Base-by-base conservation (phyloP, 345 rosid genomes). In the Hirschfeldia incana region DNA sequence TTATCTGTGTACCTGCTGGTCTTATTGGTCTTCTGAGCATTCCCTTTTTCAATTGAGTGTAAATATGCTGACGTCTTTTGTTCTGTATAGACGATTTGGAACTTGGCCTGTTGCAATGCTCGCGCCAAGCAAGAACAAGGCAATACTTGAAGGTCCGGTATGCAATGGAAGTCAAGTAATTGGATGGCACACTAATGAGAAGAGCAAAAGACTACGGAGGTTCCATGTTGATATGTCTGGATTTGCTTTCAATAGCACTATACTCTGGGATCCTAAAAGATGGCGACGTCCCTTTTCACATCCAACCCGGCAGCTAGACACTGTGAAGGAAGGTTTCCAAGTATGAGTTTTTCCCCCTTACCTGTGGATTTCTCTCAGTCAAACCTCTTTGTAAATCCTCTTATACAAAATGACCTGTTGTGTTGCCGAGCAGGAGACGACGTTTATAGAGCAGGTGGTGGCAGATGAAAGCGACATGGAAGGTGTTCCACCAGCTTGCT, bases 21-120 rank as follows among this genome's bases (percentile, higher is more conserved):
- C 32, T 15, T 44, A 1, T 15, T 44, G 1, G 59, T 63, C 42
- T 27, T 26, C n/a, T 34, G 37, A 69, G 73, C 33, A 42, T 26
- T 26, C 51, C 12, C 5, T 27, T 67, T 44, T 42, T 8, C 3
- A 0, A 11, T 37, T 7, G 32, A 32, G 16, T 44, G 60, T 76
- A 46, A 16, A 44, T 69, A 44, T 69, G 61, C 16, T 69, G 39
- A 13, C 5, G 13, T 65, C 17, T 65, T 28, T 60, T 82, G 28
- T 64, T 83, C 32, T 58, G 11, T 80, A 66, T 66, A 92, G 98
- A 36, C 90, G 90, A 44, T 94, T 94, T 83, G 97, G 98, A 72
- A 88, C 94, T 53, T 94, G 98, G 97, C 97, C 98, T 58, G 97
- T 94, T 63, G 97, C 94, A 11, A 91, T 94, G 97, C 93, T 94